These are phyloP conservation scores for Thermoascus crustaceus DNA, from an alignment of 2,329 filamentous ascomycete species.

Conservation along the genomic window DNA sequence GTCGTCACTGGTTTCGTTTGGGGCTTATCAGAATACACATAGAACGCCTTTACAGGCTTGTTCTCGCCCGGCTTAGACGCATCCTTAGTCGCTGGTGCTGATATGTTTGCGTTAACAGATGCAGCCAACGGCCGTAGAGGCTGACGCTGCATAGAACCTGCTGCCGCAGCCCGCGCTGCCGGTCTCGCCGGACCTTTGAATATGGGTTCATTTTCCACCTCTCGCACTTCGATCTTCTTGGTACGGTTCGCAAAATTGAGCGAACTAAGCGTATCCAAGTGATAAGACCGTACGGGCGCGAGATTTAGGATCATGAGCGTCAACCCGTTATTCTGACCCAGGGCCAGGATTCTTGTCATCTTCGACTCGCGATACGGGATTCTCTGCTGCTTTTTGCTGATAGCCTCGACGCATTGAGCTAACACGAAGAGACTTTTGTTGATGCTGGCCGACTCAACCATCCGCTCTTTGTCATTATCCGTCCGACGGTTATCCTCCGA, in stretches of 20 bases:
- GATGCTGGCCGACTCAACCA: conserved; percentile 94
- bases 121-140: conserved; percentile 70
- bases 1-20: conserved; percentile 37
- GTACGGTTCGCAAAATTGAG: conserved; percentile 91
- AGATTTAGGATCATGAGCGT: conserved; percentile 96
- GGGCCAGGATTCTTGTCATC: conserved; percentile 87
- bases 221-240: conserved; percentile 90
- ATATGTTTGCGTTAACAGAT: conserved; percentile 63
- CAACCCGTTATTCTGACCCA: conserved; percentile 91
- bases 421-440: conserved; percentile 96
- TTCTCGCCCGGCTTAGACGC: conserved; percentile 47
- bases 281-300: conserved; percentile 82
- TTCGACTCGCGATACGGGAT: conserved; percentile 94
- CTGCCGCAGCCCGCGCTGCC: conserved; percentile 30
- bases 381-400: conserved; percentile 63
- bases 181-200: conserved; percentile 65
- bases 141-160: conserved; percentile 53
- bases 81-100: conserved; percentile 44
- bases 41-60: conserved; percentile 76
- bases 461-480: conserved; percentile 82
- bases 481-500: conserved; percentile 93
- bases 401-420: conserved; percentile 91
- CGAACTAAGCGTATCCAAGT: conserved; percentile 86
- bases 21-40: conserved; percentile 70
- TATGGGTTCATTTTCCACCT: conserved; percentile 91